Base-by-base conservation (phyloP, 148 eudicot species). In the Linanthus parryae region DNA sequence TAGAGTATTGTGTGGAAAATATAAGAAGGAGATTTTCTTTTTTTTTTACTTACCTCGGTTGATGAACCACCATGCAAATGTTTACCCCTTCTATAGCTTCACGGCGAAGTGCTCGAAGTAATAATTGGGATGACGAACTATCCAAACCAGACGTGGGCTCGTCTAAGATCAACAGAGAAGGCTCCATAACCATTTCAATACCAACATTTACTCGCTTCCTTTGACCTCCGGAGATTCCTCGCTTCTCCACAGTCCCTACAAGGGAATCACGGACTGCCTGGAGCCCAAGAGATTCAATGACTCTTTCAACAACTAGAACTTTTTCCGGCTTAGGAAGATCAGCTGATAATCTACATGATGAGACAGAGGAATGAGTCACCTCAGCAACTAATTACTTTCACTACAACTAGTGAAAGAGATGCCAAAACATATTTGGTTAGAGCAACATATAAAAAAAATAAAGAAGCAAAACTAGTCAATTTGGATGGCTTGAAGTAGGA, bases 151-250 rank as follows among this genome's bases (percentile, higher is more conserved):
- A 85, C 14, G 95, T 85, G 1, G 95, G 95, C 58, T 85, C 95
- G 42, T 85, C 95, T 36, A 85, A 69, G 56, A 85, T 82, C 64
- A 85, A 52, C 8, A 85, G 65, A 21, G 95, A 85, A 41, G 95
- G 95, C 68, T 85, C 95, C 95, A 85, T 85, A 16, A 85, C 95
- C 76, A 85, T 74, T 68, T 85, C 95, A 28, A 85, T 54, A 23
- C 95, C 95, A 21, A 85, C 95, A 70, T 85, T 85, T 34, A 85
- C 95, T 37, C 95, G 64, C 58, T 85, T 85, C 62, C 90, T 67
- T 55, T 85, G 95, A 21, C 95, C 95, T 43, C 95, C 95, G 28
- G 95, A 85, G 52, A 85, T 85, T 22, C 95, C 95, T 58, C 95
- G 72, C 53, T 77, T 85, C 72, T 82, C 90, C 51, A 85, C 95